Evolutionary conservation across 2,329 filamentous ascomycete species (phyloP).

Genomic region (Sporothrix inflata): DNA sequence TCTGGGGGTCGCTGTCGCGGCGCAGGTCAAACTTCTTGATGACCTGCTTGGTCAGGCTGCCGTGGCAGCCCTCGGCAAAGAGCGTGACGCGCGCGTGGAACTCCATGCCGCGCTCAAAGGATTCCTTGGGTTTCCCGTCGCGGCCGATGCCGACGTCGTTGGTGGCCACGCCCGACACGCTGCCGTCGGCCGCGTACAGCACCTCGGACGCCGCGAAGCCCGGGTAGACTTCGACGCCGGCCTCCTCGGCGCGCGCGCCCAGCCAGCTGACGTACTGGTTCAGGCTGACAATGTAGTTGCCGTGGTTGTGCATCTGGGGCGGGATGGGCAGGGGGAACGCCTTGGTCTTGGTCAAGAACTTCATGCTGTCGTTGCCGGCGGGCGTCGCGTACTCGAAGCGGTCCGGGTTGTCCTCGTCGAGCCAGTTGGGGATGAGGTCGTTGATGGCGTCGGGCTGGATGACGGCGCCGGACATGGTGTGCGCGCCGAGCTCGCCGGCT

Average conservation of each 20-base stretch:
- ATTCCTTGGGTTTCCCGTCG: slow-evolving; percentile 82
- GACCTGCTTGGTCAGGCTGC: slow-evolving; percentile 91
- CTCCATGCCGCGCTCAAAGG: slow-evolving; percentile 96
- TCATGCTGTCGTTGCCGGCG: slow-evolving; percentile 84
- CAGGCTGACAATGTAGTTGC: slow-evolving; percentile 95
- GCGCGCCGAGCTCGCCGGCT: slow-evolving; percentile 89
- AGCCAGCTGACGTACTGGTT: slow-evolving; percentile 97
- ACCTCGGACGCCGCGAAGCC: slow-evolving; percentile 95
- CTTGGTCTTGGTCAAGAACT: slow-evolving; percentile 82
- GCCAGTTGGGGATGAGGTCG: slow-evolving; percentile 92
- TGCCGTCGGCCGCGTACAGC: slow-evolving; percentile 82
- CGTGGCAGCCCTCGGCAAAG: slow-evolving; percentile 93
- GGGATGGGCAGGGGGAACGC: slow-evolving; percentile 83
- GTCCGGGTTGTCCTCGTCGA: slow-evolving; percentile 82
- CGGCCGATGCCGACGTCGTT: slow-evolving; percentile 88
- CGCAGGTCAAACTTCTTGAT: slow-evolving; percentile 92
- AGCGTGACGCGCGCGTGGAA: slow-evolving; percentile 92
- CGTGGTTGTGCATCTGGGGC: slow-evolving; percentile 97
- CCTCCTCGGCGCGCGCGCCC: slow-evolving; percentile 91
- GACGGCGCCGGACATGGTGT: slow-evolving; percentile 94
- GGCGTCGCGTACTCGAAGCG: slow-evolving; percentile 87
- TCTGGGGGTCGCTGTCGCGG: slow-evolving; percentile 88
- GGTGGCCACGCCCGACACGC: slow-evolving; percentile 90
- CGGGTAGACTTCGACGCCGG: slow-evolving; percentile 94
- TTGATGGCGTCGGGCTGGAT: slow-evolving; percentile 86